Evolutionary conservation across 176 grass and related monocot species (phyloP), one percentile per base, ranked within the genome.

Genomic region (Typha latifolia): DNA sequence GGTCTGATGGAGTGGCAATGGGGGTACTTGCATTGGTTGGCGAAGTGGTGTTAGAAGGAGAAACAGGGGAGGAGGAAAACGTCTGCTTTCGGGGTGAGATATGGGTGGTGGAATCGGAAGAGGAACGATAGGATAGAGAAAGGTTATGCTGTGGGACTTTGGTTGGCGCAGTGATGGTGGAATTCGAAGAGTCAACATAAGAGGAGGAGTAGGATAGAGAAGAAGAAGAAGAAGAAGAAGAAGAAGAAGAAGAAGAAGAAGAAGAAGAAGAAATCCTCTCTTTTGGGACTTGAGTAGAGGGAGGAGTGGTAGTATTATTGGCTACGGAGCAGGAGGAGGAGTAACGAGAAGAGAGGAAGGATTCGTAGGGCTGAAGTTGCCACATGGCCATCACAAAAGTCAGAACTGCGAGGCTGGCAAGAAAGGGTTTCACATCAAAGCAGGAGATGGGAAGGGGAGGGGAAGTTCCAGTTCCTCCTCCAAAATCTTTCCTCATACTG

Each of bases 281-380:
- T 13, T 21, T 70, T 56, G 22, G 14, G 26, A 37, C 13, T 29
- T n/a, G 26, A 14, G 68, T 12, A 24, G 48, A 14, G 14, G 50
- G 3, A 5, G 14, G 2, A 2, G 67, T 6, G 49, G 48, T 47
- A 48, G 69, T 27, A 32, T 16, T 34, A 32, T 49, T 57, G 14
- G 81, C n/a, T 71, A 63, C 6, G 9, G 63, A 23, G 32, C 65
- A 66, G 62, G 66, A 49, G 62, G 66, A 49, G 65, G 78, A 74
- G 72, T 79, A 73, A 12, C 77, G 59, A 57, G 77, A 21, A 0
- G 70, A 19, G 50, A 96, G 49, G 62, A 88, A 24, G 19, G 82
- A 74, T 63, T 89, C 82, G 80, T 88, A 96, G 1, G 87, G 91
- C 53, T 96, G 91, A 47, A 96, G 71, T 64, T 96, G 91, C 91